Conservation (phyloP, 805 yeast species). For the Pichia rugopelliculosa region DNA sequence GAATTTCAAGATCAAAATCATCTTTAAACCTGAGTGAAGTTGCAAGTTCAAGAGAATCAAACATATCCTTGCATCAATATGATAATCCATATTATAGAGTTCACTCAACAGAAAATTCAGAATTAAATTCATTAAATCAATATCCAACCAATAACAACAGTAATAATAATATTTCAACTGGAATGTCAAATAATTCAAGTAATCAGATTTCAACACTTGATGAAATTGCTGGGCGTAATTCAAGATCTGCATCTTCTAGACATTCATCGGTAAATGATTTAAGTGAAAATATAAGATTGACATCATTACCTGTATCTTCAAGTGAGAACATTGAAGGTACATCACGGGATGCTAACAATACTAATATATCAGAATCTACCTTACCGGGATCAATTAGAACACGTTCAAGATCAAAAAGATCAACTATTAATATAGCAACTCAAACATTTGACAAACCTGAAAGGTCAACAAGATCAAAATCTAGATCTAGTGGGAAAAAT, state of each 20-base stretch:
- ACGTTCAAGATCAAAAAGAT: constrained; percentile 8
- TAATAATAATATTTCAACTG: not conserved
- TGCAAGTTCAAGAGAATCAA: constrained; percentile 30
- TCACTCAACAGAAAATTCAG: not conserved
- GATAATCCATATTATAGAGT: not conserved
- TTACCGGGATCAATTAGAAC: constrained; percentile 2
- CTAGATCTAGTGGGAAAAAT: constrained; percentile 24
- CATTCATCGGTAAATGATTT: not conserved
- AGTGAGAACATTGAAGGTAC: not conserved
- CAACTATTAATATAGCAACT: constrained; percentile 14
- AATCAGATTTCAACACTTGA: not conserved
- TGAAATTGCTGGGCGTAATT: not conserved
- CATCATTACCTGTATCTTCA: not conserved
- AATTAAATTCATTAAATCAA: not conserved
- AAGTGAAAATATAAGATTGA: not conserved
- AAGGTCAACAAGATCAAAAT: constrained; percentile 29
- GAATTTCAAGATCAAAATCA: constrained; percentile 38
- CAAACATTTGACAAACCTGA: constrained; percentile 27
- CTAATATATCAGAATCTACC: constrained; percentile 4
- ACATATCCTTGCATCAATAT: not conserved
- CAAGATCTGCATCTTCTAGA: not conserved
- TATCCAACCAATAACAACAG: not conserved
- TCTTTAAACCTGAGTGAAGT: constrained; percentile 49
- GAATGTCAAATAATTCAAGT: not conserved
- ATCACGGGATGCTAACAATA: not conserved